Conservation (phyloP, 768 basidiomycete species). For the Leccinum variicolor region DNA sequence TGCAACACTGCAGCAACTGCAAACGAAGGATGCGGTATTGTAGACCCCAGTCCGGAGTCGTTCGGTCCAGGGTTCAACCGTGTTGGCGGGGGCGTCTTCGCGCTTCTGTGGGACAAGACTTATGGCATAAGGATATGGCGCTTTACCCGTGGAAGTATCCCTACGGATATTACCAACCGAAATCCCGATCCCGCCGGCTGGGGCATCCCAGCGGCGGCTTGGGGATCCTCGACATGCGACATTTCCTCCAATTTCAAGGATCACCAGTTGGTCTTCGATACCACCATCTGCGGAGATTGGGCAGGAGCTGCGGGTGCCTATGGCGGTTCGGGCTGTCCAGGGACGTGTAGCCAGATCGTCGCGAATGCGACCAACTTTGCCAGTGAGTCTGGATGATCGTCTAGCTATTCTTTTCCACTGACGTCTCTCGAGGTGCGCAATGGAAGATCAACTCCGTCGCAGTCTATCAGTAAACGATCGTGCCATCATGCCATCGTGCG, state of each 20-base stretch:
- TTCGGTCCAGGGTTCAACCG: conserved; percentile 36
- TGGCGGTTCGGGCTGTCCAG: conserved; percentile 31
- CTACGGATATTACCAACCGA: conserved; percentile 43
- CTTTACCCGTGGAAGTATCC: conserved; percentile 49
- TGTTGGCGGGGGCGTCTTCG: conserved; percentile 52
- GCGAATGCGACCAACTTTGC: conserved; percentile 54
- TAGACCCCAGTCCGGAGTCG: conserved; percentile 37
- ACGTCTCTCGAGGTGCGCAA: conserved; percentile 41
- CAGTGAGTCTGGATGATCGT: conserved; percentile 27
- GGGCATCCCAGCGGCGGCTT: conserved; percentile 52
- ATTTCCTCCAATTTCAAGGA: conserved; percentile 47
- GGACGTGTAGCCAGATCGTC: conserved; percentile 45
- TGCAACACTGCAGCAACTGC: conserved; percentile 40
- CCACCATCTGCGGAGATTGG: conserved; percentile 33
- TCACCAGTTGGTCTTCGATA: conserved; percentile 44
- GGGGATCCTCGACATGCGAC: conserved; percentile 46
- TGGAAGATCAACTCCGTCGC: conserved; percentile 56
- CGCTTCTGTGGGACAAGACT: conserved; percentile 46
- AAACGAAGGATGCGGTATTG: conserved; percentile 50
- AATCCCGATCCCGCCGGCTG: conserved; percentile 45
- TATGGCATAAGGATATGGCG: conserved; percentile 53
- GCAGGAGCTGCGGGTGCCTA: conserved; percentile 16
- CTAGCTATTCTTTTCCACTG: background rate
- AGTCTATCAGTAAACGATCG: conserved; percentile 38
- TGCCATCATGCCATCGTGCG: background rate